Percentiles rank a stretch among this genome's conserved stretches.
Evolutionary conservation across 352 stramenopile genomes (phyloP).

Genomic region (Globisporangium ultimum): DNA sequence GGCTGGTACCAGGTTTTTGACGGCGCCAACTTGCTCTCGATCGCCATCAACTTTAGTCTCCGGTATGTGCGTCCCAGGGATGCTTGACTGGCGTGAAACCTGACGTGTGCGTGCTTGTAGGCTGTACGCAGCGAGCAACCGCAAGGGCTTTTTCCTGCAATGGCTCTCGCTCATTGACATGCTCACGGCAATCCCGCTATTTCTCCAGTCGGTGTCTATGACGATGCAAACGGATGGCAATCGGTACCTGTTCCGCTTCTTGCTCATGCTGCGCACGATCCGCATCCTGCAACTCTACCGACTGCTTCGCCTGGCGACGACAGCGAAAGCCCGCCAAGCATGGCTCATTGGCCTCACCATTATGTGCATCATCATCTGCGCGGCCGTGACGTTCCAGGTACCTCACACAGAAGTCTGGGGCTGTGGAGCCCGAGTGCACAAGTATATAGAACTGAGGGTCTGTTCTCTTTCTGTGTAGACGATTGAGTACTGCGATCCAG

Average conservation of each 20-base stretch:
- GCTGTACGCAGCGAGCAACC: constrained; percentile 65
- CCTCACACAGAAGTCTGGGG: neutral
- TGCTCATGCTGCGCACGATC: constrained; percentile 62
- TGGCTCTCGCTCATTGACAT: constrained; percentile 67
- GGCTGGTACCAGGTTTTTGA: constrained; percentile 40
- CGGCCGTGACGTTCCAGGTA: constrained; percentile 55
- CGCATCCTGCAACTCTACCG: constrained; percentile 65
- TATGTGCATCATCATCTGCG: constrained; percentile 63
- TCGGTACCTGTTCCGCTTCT: constrained; percentile 51
- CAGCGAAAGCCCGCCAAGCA: constrained; percentile 50
- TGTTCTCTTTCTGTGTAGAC: constrained; percentile 23
- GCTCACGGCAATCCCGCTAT: constrained; percentile 42
- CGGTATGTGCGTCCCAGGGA: constrained; percentile 28
- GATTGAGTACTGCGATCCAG: constrained; percentile 58
- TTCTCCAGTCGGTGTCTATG: constrained; percentile 31
- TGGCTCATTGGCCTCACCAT: constrained; percentile 51
- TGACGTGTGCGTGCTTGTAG: constrained; percentile 15
- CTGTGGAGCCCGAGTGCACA: too few species aligned
- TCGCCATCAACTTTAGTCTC: constrained; percentile 36
- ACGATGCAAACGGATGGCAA: constrained; percentile 13
- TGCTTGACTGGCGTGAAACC: neutral
- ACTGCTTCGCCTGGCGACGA: constrained; percentile 51
- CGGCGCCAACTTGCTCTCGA: constrained; percentile 44
- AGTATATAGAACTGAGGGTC: too few species aligned
- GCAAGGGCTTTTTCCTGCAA: constrained; percentile 45